phyloP scores from a whole-genome alignment of 2,329 filamentous ascomycete genomes.

The Fusarium nurragi region DNA sequence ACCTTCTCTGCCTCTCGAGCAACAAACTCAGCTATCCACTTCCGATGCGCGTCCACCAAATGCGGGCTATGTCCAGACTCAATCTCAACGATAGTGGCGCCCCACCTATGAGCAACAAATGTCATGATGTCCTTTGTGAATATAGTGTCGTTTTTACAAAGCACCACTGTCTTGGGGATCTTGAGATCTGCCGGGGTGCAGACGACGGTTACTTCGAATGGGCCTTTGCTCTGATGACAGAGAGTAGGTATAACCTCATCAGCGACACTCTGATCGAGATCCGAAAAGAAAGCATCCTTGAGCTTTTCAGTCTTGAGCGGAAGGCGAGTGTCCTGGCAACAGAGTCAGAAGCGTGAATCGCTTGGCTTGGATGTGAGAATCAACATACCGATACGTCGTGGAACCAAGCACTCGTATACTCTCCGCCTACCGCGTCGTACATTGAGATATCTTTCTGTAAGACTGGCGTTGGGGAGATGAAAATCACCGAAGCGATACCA shows the following conservation, averaged over 20 bases:
- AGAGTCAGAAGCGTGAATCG: background rate
- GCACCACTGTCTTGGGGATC: constrained; percentile 6
- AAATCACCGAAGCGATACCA: constrained; percentile 13
- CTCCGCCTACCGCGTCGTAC: constrained; percentile 8
- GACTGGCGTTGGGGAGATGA: constrained; percentile 15
- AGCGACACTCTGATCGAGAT: constrained; percentile 9
- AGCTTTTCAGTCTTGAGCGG: constrained; percentile 1
- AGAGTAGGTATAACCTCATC: constrained; percentile 6
- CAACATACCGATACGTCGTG: constrained; percentile 12
- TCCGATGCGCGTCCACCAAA: constrained; percentile 6
- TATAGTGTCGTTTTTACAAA: constrained; percentile 15
- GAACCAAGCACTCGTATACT: constrained; percentile 8
- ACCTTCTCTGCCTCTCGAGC: background rate
- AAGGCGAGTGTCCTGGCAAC: background rate
- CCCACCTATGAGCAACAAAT: constrained; percentile 14
- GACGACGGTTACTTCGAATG: constrained; percentile 8
- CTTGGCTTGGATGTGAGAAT: fast-evolving
- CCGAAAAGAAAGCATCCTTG: constrained; percentile 19
- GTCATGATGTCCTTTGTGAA: constrained; percentile 5
- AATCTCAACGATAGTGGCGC: constrained; percentile 9
- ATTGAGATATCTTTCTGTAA: constrained; percentile 22
- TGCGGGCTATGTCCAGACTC: constrained; percentile 35
- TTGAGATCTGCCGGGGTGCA: constrained; percentile 7
- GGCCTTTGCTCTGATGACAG: constrained; percentile 19
- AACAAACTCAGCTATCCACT: constrained; percentile 16